phyloP scores from a whole-genome alignment of 371 early-diverging fungal genomes.

The Nosema muscidifuracis region DNA sequence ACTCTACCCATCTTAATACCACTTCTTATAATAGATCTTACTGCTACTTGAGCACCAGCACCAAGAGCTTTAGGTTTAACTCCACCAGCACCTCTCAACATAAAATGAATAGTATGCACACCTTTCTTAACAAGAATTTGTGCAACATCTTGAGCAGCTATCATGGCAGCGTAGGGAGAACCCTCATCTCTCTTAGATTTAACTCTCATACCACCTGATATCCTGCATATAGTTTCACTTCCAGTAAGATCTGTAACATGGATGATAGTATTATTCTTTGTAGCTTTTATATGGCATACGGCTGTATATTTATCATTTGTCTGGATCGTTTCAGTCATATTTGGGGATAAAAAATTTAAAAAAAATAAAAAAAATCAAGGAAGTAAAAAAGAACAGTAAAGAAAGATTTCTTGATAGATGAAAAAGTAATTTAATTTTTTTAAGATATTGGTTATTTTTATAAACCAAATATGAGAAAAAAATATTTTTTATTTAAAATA shows the following conservation, averaged over 20 bases:
- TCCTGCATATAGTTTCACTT: conserved; percentile 95
- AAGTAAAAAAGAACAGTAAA: too few species aligned
- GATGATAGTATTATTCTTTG: conserved; percentile 97
- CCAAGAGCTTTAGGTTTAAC: conserved; percentile 96
- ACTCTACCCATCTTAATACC: conserved; percentile 97
- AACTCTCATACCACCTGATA: conserved; percentile 99
- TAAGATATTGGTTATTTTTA: too few species aligned
- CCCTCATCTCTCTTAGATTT: conserved; percentile 99
- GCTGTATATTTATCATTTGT: conserved; percentile 64
- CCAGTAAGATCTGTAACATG: conserved; percentile 99
- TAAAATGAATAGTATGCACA: conserved; percentile 97
- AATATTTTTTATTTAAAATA: too few species aligned
- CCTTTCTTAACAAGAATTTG: conserved; percentile 95
- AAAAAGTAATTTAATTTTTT: too few species aligned
- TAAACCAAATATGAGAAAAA: too few species aligned
- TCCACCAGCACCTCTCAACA: conserved; percentile 99
- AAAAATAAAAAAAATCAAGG: conserved; percentile 5
- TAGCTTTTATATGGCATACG: conserved; percentile 98
- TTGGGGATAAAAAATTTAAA: background rate
- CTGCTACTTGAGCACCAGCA: conserved; percentile 97
- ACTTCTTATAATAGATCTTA: conserved; percentile 95
- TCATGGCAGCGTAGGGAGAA: conserved; percentile 99
- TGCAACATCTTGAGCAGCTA: conserved; percentile 98
- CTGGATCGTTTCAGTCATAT: conserved; percentile 11
- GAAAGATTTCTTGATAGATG: too few species aligned